Evolutionary conservation across 164 flowering plant species (phyloP), one percentile per base, ranked within the genome.

Genomic region (Liriodendron chinense): DNA sequence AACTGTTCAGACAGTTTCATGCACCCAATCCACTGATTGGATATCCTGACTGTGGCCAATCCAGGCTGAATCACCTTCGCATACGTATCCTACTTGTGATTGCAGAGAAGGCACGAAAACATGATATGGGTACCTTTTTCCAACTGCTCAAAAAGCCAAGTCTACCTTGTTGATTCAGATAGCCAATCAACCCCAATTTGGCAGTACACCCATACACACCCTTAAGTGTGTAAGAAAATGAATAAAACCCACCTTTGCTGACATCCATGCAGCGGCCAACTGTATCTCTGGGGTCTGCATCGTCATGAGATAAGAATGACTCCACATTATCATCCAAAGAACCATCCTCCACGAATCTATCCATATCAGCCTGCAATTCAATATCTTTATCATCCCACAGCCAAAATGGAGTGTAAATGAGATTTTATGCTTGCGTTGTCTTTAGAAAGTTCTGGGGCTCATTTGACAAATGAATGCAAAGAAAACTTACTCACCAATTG

Each of bases 261-360:
- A 87, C 88, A 88, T 92, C 96, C 94, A 89, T 90, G 76, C 92
- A 78, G 43, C 90, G 94, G 70, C 94, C 93, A 77, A 88, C 89
- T 24, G 89, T 48, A 79, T 93, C 98, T 80, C 98, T 86, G 43
- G 91, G 91, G 76, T 96, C 98, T 56, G 86, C 79, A 80, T 91
- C 99, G 76, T 96, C 99, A 77, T 84, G 97, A 59, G 98, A 89
- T 76, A 96, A 86, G 83, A 94, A 96, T 70, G 98, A 96, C 81
- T 96, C 99, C 1, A 93, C 97, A 78, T 96, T 94, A 70, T 96
- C 98, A 74, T 92, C 99, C 76, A 95, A 89, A 59, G 98, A 84
- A 59, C 92, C 93, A 85, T 94, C 97, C 77, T 91, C 98, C 78
- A 88, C 96, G 83, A 92, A 89, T 22, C 91, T 94, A 71, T 91